Base-by-base conservation (phyloP, 1,139 yeast genomes). In the Wickerhamomyces sp. region DNA sequence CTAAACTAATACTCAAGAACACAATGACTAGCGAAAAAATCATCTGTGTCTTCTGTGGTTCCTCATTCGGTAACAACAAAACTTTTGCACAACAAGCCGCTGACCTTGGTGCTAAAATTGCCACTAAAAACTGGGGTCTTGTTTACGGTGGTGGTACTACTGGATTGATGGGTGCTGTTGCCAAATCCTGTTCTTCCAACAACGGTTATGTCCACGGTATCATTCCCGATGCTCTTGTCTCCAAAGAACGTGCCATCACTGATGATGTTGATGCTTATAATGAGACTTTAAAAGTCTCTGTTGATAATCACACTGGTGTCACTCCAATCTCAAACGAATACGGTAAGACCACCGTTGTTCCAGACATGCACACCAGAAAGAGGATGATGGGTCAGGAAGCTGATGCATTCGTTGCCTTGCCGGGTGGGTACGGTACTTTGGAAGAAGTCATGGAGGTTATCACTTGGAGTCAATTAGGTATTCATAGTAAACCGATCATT, bases 341-440 rank as follows among this genome's bases (percentile, higher is more conserved):
- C 54, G 95, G 95, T 26, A 72, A 74, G 50, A 83, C 95, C 13
- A 81, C 89, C 1, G 67, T 87, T 49, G 96, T 87, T 5, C 72
- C 75, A 37, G 95, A 86, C 54, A 87, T 87, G 95, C 96, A 87
- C 60, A 82, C 94, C 4, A 72, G 96, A 55, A 87, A 87, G 65
- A 70, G 80, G 55, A 55, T 83, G 67, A 87, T 87, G 96, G 94
- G 89, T 14, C 72, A 75, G 53, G 88, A 82, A 57, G 79, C 93
- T n/a, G 78, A 78, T 47, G 95, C 93, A 0, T 87, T 87, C 57
- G 75, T 87, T 33, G 95, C 95, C 1, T 68, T 87, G 62, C 95
- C 96, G 14, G 96, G 96, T 42, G 96, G 96, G 11, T 86, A 79
- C 57, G 96, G 95, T 36, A 86, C 95, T 5, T 64, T 86, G 52